Base-by-base conservation (phyloP, 2,329 filamentous ascomycete species). In the Orbilia javanica region DNA sequence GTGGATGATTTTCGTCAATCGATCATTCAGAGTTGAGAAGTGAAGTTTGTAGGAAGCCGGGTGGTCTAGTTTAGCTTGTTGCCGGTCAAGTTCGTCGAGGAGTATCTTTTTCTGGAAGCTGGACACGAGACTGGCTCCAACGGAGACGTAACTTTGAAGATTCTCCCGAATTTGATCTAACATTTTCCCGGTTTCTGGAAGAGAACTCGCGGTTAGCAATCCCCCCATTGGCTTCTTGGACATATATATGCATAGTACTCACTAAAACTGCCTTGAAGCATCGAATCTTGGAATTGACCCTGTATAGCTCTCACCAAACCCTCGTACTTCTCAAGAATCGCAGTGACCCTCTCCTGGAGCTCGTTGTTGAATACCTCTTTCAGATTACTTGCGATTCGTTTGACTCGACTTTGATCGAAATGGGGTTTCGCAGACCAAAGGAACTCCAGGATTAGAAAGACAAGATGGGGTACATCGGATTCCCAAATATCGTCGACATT, bases 361-460 rank as follows among this genome's bases (percentile, higher is more conserved):
- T 70, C 66, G 4, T 70, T 62, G 18, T 20, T 70, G 42, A 70
- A 70, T 2, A 52, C 25, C 7, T 70, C 66, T 27, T 70, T 70
- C 39, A 70, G 34, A 18, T 36, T 63, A 48, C 66, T 70, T 13
- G 53, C 42, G 18, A 70, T 50, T 4, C 66, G 36, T 39, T 77
- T 77, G 3, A 71, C 7, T 10, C 66, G 53, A n/a, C 60, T 77
- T 39, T 65, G 57, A 22, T 70, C 66, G 13, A 77, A 53, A 53
- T 77, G 73, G 2, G 73, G 73, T 29, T 39, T 55, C 20, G 73
- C 73, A 36, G 22, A 62, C 73, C 73, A 77, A 11, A 77, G 60
- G 34, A 77, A 77, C 13, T 77, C 66, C 8, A 77, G 48, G 39
- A 77, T 71, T 20, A 27, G 29, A 20, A 71, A 77, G 3, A 77